These are phyloP conservation scores for Diutina sp. DNA, from an alignment of 1,139 yeast genomes.

Conservation along the genomic window DNA sequence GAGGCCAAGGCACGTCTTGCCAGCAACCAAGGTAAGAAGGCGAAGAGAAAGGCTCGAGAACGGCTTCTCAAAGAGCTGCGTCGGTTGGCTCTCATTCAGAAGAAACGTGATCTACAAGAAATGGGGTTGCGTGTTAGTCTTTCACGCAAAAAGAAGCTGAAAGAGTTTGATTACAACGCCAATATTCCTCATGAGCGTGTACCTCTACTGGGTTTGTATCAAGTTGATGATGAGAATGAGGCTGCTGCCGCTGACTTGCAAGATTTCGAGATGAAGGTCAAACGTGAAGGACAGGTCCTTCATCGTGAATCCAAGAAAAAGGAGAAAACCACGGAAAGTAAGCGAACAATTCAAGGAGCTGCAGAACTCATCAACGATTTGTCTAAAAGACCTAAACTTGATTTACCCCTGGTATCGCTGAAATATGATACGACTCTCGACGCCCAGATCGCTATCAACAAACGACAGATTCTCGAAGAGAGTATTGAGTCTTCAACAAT, in stretches of 20 bases:
- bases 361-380: neutral
- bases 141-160: slow-evolving; percentile 38
- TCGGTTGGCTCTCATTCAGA: slow-evolving; percentile 65
- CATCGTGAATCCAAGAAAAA: neutral
- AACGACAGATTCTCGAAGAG: neutral
- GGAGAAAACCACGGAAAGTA: neutral
- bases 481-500: neutral
- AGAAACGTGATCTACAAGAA: slow-evolving; percentile 72
- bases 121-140: slow-evolving; percentile 62
- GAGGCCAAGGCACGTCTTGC: slow-evolving; percentile 90
- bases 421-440: neutral
- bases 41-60: slow-evolving; percentile 82
- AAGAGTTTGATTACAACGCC: slow-evolving; percentile 65
- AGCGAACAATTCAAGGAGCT: neutral
- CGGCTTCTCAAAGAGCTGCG: slow-evolving; percentile 62
- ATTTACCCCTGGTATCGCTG: neutral
- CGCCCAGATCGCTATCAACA: neutral
- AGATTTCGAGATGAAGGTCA: neutral
- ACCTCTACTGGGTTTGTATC: slow-evolving; percentile 65
- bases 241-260: neutral
- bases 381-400: neutral
- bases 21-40: slow-evolving; percentile 91
- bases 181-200: slow-evolving; percentile 71
- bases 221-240: slow-evolving; percentile 44
- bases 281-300: neutral